Base-by-base conservation (phyloP, 176 grass and related monocot genomes). In the Raddia distichophylla region DNA sequence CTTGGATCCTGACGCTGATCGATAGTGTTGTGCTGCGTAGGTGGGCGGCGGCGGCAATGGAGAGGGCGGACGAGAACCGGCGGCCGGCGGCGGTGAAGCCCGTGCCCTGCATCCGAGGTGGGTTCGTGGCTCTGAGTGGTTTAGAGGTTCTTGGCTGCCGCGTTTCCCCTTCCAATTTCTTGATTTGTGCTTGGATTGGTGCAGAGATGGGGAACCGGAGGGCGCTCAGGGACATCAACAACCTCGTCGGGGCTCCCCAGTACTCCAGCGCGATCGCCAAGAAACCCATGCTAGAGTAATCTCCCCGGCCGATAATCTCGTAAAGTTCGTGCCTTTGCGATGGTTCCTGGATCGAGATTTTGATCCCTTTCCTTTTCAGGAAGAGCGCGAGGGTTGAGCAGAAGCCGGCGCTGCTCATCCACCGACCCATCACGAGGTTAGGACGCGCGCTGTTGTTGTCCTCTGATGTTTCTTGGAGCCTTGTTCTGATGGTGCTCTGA, bases 201-300 rank as follows among this genome's bases (percentile, higher is more conserved):
- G 57, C 83, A 93, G 88, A 83, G 42, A 89, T 89, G 92, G 88
- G 74, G 64, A 94, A 80, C 69, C 90, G 92, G 40, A 79, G 74
- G 86, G 90, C 86, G 63, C 84, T 94, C 71, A 78, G 44, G 80
- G 88, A 98, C n/a, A 89, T 94, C 79, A 91, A 86, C 69, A 94
- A 94, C 84, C 18, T 94, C 35, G 32, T 76, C 15, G 83, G 68
- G 3, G 85, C 51, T 3, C 77, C 57, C 13, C 86, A 83, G 0
- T 51, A 92, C 76, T 82, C 83, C 73, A 60, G 49, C 75, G 71
- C 60, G 10, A 57, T 91, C 50, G 67, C 75, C 70, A 94, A 94
- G 88, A 93, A 86, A 75, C 88, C 74, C 72, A 45, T 67, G 70
- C 17, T 78, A 57, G 86, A 93, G 90, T 94, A 91, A 93, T 89